These are phyloP conservation scores for Esteya vermicola DNA, from an alignment of 2,329 filamentous ascomycete genomes.

Conservation along the genomic window DNA sequence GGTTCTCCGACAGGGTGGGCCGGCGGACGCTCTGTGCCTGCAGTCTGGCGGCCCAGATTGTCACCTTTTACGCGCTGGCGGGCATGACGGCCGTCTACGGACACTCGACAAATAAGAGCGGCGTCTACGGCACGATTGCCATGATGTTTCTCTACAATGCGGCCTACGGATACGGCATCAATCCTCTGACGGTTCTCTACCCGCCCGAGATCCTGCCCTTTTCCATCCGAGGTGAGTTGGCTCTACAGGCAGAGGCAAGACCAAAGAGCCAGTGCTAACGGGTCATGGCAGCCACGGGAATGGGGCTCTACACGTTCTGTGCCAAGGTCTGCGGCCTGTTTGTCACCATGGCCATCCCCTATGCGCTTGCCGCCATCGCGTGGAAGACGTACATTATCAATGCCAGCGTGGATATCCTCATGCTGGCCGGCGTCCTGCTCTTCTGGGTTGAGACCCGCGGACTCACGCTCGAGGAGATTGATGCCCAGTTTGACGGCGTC, in stretches of 20 bases:
- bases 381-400: slow-evolving; percentile 38
- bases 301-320: slow-evolving; percentile 26
- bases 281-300: slow-evolving; percentile 25
- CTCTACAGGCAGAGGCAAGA: too few species aligned
- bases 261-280: too few species aligned
- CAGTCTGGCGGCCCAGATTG: slow-evolving; percentile 4
- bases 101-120: not conserved
- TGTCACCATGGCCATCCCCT: slow-evolving; percentile 27
- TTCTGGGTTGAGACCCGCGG: slow-evolving; percentile 31
- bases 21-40: slow-evolving; percentile 2
- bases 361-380: slow-evolving; percentile 28
- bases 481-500: slow-evolving; percentile 25
- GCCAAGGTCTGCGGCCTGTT: slow-evolving; percentile 29
- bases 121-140: not conserved
- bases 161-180: not conserved
- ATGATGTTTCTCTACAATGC: not conserved
- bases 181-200: not conserved
- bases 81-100: slow-evolving; percentile 3
- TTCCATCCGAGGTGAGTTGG: not conserved
- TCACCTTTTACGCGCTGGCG: slow-evolving; percentile 1
- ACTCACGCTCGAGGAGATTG: slow-evolving; percentile 19
- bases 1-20: slow-evolving; percentile 1
- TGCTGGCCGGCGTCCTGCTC: slow-evolving; percentile 27
- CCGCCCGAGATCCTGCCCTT: not conserved
- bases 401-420: slow-evolving; percentile 23